Percentiles rank a stretch among this genome's conserved stretches.
Conservation (phyloP, 257 asterid species). For the Petrea volubilis region DNA sequence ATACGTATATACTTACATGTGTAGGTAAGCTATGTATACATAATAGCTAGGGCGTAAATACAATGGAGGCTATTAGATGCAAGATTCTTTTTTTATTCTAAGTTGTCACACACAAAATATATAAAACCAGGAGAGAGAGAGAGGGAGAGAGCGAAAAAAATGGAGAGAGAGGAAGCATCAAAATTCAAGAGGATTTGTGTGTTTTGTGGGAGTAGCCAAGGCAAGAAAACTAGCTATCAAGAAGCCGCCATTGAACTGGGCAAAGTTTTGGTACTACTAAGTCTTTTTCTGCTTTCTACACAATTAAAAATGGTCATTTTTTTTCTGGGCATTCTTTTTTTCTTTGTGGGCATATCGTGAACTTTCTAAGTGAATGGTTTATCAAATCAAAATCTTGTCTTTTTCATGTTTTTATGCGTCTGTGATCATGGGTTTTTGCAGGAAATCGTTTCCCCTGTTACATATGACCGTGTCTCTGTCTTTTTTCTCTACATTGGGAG, state of each 20-base stretch:
- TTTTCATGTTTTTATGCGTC: background rate
- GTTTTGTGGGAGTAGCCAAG: constrained; percentile 95
- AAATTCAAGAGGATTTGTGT: constrained; percentile 87
- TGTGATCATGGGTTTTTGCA: background rate
- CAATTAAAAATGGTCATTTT: background rate
- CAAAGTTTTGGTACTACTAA: constrained; percentile 55
- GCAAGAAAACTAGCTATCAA: constrained; percentile 76
- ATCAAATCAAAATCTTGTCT: constrained; percentile 13
- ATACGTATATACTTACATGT: too few relatives aligned
- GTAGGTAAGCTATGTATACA: constrained; percentile 5
- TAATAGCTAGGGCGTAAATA: constrained; percentile 11
- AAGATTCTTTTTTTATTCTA: constrained; percentile 23
- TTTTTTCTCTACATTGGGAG: background rate
- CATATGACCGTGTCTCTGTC: constrained; percentile 1
- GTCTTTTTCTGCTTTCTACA: background rate
- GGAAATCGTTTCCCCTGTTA: background rate
- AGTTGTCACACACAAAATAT: constrained; percentile 7
- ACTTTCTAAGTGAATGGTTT: background rate
- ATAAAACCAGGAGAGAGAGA: background rate
- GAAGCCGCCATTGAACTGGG: constrained; percentile 89
- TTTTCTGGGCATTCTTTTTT: background rate
- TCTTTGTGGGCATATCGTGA: background rate
- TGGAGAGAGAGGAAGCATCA: constrained; percentile 58
- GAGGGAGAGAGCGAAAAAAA: constrained; percentile 2
- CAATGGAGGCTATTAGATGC: constrained; percentile 12